phyloP scores from a whole-genome alignment of 129 eudicot species.

The Tagetes patula region DNA sequence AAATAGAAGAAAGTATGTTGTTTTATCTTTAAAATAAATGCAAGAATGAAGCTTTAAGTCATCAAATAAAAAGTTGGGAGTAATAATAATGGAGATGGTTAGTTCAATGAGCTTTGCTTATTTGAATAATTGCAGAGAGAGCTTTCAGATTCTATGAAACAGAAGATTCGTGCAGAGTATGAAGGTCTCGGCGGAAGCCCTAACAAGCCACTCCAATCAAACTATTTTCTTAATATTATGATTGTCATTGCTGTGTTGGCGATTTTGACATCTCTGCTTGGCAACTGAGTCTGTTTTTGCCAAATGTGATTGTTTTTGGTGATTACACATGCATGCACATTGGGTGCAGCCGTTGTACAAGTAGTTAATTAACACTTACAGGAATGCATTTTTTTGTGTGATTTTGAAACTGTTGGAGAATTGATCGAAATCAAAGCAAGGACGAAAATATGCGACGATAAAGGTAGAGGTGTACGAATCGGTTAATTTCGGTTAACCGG shows the following conservation, averaged over 20 bases:
- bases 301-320: neutral
- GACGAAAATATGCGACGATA: too few species aligned
- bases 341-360: neutral
- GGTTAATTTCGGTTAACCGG: too few species aligned
- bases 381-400: constrained; percentile 3
- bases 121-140: constrained; percentile 88
- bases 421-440: too few species aligned
- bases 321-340: constrained; percentile 1
- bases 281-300: constrained; percentile 45
- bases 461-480: too few species aligned
- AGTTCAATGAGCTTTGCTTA: constrained; percentile 59
- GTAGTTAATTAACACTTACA: neutral
- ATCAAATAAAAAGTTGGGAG: constrained; percentile 51
- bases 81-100: constrained; percentile 48
- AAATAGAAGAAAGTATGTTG: constrained; percentile 54
- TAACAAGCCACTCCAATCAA: constrained; percentile 86
- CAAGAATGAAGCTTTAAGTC: constrained; percentile 55
- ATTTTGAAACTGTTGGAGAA: neutral
- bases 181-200: constrained; percentile 91
- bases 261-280: constrained; percentile 64
- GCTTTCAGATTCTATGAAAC: constrained; percentile 85
- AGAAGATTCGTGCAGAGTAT: constrained; percentile 91
- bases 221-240: constrained; percentile 90
- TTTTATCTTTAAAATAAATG: constrained; percentile 50
- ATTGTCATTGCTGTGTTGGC: constrained; percentile 91